Conservation (phyloP, 331 rosid species). For the Rosa hybrid region DNA sequence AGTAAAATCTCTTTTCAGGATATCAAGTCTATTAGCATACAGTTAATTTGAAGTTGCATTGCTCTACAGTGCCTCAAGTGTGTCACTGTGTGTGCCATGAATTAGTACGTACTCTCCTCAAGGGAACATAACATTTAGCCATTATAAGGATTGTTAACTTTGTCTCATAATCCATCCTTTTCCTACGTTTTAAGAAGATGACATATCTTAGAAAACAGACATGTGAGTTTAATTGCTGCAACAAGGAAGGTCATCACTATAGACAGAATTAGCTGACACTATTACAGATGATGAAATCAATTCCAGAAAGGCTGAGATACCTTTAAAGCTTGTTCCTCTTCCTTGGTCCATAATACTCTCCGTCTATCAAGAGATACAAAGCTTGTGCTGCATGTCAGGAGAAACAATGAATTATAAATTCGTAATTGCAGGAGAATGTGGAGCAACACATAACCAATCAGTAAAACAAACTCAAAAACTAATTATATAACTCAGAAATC, state of each 20-base stretch:
- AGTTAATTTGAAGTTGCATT: not conserved
- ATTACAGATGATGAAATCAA: not conserved
- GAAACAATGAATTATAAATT: conserved; percentile 5
- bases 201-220: not conserved
- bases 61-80: not conserved
- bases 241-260: not conserved
- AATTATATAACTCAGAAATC: conserved; percentile 34
- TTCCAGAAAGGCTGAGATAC: conserved; percentile 33
- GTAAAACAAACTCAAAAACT: not conserved
- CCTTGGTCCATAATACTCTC: conserved; percentile 59
- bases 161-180: not conserved
- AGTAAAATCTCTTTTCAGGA: not conserved
- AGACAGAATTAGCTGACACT: not conserved
- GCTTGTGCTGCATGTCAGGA: conserved; percentile 45
- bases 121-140: not conserved
- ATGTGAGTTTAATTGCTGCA: not conserved
- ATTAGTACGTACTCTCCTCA: not conserved
- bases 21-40: not conserved
- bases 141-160: not conserved
- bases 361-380: conserved; percentile 10
- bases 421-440: not conserved
- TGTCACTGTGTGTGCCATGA: not conserved
- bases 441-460: not conserved
- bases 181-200: not conserved
- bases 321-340: conserved; percentile 70